phyloP scores from a whole-genome alignment of 2,329 filamentous ascomycete genomes.

The Corinectria fuckeliana region DNA sequence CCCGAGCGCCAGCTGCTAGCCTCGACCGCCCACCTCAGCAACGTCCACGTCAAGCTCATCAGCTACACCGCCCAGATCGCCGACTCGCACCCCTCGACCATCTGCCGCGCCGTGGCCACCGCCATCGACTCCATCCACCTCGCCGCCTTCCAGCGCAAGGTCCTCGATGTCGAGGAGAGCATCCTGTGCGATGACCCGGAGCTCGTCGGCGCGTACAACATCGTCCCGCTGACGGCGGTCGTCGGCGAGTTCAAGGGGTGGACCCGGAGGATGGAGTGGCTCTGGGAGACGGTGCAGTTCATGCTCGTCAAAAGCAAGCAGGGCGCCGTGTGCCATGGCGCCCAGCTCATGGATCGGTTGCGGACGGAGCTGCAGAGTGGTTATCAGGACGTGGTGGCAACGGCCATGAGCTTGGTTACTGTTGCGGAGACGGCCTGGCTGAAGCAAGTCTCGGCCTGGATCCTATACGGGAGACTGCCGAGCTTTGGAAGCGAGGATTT shows the following conservation, averaged over 20 bases:
- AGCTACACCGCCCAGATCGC: slow-evolving; percentile 71
- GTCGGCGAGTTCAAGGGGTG: slow-evolving; percentile 87
- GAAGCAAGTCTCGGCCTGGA: slow-evolving; percentile 87
- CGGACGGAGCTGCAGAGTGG: slow-evolving; percentile 82
- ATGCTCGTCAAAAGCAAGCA: slow-evolving; percentile 59
- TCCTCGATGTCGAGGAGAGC: slow-evolving; percentile 81
- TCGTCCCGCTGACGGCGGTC: slow-evolving; percentile 87
- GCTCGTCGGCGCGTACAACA: slow-evolving; percentile 89
- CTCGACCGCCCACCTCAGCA: slow-evolving; percentile 77
- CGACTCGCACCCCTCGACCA: slow-evolving; percentile 75
- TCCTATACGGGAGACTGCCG: slow-evolving; percentile 86
- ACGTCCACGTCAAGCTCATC: slow-evolving; percentile 76
- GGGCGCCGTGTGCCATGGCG: slow-evolving; percentile 63
- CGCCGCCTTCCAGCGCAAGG: slow-evolving; percentile 79
- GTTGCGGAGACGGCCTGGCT: slow-evolving; percentile 91
- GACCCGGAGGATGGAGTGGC: slow-evolving; percentile 84
- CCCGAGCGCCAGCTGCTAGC: slow-evolving; percentile 83
- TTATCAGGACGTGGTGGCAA: slow-evolving; percentile 83
- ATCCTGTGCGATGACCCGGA: slow-evolving; percentile 79
- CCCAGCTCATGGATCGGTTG: slow-evolving; percentile 78
- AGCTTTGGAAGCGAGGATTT: slow-evolving; percentile 83
- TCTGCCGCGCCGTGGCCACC: slow-evolving; percentile 87
- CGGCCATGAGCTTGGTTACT: slow-evolving; percentile 73
- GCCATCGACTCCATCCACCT: slow-evolving; percentile 79
- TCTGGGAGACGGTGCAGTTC: slow-evolving; percentile 75